phyloP scores from a whole-genome alignment of 75 land plant species.

The Cupressus sempervirens region DNA sequence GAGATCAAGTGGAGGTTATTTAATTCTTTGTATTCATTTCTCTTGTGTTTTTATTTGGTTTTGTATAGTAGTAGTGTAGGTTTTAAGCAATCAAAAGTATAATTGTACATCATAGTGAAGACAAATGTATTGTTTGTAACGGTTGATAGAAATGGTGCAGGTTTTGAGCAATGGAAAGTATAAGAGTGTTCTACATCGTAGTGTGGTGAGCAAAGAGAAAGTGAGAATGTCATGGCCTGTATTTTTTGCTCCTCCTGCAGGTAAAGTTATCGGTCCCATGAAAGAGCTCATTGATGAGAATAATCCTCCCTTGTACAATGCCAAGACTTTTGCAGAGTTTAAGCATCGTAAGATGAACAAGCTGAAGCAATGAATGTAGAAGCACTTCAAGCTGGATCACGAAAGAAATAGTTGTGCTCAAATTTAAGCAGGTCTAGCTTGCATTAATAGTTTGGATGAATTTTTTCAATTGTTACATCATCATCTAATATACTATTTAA shows the following conservation, averaged over 20 bases:
- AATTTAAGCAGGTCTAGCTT: too few species aligned
- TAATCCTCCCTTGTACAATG: conserved; percentile 43
- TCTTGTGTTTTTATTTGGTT: too few species aligned
- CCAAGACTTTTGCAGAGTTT: conserved; percentile 47
- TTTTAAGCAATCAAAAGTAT: too few species aligned
- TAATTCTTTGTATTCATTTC: too few species aligned
- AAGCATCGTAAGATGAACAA: conserved; percentile 46
- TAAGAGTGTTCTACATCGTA: conserved; percentile 64
- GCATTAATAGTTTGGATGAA: too few species aligned
- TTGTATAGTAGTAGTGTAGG: too few species aligned
- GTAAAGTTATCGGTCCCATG: conserved; percentile 31
- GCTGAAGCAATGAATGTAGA: background rate
- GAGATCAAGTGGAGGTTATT: conserved; percentile 66
- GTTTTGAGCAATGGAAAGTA: conserved; percentile 55
- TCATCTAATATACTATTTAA: too few species aligned
- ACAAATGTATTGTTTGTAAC: too few species aligned
- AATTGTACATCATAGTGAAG: too few species aligned
- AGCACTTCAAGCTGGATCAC: too few species aligned
- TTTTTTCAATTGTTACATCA: too few species aligned
- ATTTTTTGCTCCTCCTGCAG: conserved; percentile 34
- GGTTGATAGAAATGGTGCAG: conserved; percentile 12
- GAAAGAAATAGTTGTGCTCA: too few species aligned
- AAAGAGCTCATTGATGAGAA: conserved; percentile 30
- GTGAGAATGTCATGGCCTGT: conserved; percentile 50
- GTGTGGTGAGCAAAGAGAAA: conserved; percentile 32